A percentile compares a stretch with the other conserved stretches of the same genome.
These are phyloP conservation scores for Eucalyptus sp. DNA, from an alignment of 345 rosid genomes.

Conservation along the genomic window DNA sequence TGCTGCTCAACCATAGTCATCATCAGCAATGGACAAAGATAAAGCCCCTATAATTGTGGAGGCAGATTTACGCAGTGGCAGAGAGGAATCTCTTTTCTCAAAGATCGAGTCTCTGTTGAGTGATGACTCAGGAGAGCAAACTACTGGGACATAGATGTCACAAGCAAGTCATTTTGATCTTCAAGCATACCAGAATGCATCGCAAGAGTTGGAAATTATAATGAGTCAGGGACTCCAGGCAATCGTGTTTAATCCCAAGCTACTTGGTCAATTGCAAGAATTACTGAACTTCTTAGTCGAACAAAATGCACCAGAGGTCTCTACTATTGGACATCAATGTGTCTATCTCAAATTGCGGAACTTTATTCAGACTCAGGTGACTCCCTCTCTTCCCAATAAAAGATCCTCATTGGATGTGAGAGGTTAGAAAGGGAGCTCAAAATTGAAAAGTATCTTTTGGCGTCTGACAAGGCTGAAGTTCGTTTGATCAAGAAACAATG, in stretches of 20 bases:
- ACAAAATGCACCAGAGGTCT: neutral
- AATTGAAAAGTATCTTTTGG: too few species aligned
- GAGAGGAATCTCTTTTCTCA: neutral
- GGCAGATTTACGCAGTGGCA: fast-evolving
- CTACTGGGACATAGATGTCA: neutral
- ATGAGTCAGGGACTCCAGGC: neutral
- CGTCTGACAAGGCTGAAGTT: too few species aligned
- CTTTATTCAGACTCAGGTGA: neutral
- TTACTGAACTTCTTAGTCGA: neutral
- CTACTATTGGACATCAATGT: neutral
- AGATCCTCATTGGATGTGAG: too few species aligned
- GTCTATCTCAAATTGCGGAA: neutral
- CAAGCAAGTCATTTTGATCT: neutral
- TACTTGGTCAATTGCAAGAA: neutral
- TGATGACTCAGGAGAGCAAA: neutral
- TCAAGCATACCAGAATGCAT: neutral
- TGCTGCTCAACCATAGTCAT: neutral
- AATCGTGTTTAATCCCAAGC: neutral
- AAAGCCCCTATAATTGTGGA: neutral
- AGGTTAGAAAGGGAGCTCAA: too few species aligned
- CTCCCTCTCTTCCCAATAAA: too few species aligned
- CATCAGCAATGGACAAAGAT: neutral
- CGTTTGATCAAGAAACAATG: too few species aligned
- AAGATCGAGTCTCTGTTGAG: neutral
- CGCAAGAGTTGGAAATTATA: neutral